These are phyloP conservation scores for Omphalotus guepiniiformis DNA, from an alignment of 768 basidiomycete species.

Conservation along the genomic window DNA sequence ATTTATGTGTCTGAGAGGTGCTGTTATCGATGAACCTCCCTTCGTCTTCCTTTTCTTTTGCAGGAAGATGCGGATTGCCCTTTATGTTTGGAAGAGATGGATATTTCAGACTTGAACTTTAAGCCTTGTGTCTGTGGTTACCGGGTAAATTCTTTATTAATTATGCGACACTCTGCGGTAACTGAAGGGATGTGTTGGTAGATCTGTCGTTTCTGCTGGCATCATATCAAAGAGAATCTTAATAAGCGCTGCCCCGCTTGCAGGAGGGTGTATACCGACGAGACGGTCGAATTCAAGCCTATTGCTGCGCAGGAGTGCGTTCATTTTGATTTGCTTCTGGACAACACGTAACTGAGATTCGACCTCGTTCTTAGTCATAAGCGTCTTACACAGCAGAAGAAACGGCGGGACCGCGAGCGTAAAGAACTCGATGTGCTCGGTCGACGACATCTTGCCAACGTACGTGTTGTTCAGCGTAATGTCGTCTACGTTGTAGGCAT, in stretches of 20 bases:
- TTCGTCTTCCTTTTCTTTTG: constrained; percentile 15
- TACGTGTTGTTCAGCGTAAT: constrained; percentile 94
- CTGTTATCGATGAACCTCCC: too few species aligned
- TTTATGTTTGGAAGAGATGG: constrained; percentile 97
- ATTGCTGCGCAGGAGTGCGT: constrained; percentile 94
- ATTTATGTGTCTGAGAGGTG: constrained; percentile 11
- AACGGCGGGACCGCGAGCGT: constrained; percentile 88
- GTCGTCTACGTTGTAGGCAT: constrained; percentile 97
- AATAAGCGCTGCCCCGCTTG: constrained; percentile 98
- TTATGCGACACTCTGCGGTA: constrained; percentile 8
- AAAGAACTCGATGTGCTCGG: constrained; percentile 89
- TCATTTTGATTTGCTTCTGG: neutral
- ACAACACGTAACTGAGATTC: constrained; percentile 7
- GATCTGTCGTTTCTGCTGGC: constrained; percentile 99
- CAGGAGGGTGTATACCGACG: constrained; percentile 87
- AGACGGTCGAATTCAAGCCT: constrained; percentile 91
- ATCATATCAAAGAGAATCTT: constrained; percentile 94
- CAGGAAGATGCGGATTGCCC: constrained; percentile 99
- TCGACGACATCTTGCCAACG: constrained; percentile 83
- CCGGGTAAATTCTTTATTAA: constrained; percentile 65
- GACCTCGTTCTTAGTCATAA: constrained; percentile 62
- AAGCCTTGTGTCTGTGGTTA: constrained; percentile 99
- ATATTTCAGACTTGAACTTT: constrained; percentile 98
- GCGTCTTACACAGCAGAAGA: constrained; percentile 92
- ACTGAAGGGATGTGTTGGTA: constrained; percentile 28